Base-by-base conservation (phyloP, 2,329 filamentous ascomycete species). In the Phaeosphaeriaceae sp. region DNA sequence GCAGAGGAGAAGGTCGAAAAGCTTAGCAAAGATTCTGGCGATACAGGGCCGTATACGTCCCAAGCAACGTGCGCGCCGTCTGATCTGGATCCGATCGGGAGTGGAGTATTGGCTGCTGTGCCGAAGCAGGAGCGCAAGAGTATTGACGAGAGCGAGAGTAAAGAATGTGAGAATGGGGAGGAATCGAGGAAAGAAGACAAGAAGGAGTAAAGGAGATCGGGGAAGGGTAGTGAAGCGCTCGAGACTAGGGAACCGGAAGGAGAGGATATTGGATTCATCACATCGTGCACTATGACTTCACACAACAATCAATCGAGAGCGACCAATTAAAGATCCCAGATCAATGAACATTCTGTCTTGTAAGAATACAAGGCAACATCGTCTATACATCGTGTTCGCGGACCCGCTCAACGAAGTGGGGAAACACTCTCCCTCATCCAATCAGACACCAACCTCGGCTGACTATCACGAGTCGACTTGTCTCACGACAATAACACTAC, bases 51-150 rank as follows among this genome's bases (percentile, higher is more conserved):
- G 2, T 78, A 77, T 28, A 54, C 66, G 5, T 74, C 69, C 22
- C 70, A 67, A 4, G 70, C 67, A 13, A 77, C 70, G 15, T 76
- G 75, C 55, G 66, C 66, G 15, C 69, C 70, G 17, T 74, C 70
- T 8, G 74, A 78, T 51, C 59, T 78, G 13, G 76, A 77, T 63
- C 60, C 61, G 0, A 75, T 78, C 48, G 73, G 70, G 1, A 69
- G 57, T 19, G 73, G 72, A 10, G 66, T 75, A 11, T 50, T 75
- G 21, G 66, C 73, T 24, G 66, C 67, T 3, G 56, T 70, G 47
- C 60, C 64, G 17, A 47, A 30, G n/a, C 47, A 53, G 26, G 44
- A 48, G 8, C 3, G 10, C 30, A 35, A 35, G 30, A 11, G 30
- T 11, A 11, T 35, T 11, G 17, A 51, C 24, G 13, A 58, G 13